These are phyloP conservation scores for Penicillium paneum DNA, from an alignment of 2,329 filamentous ascomycete genomes.

Conservation along the genomic window DNA sequence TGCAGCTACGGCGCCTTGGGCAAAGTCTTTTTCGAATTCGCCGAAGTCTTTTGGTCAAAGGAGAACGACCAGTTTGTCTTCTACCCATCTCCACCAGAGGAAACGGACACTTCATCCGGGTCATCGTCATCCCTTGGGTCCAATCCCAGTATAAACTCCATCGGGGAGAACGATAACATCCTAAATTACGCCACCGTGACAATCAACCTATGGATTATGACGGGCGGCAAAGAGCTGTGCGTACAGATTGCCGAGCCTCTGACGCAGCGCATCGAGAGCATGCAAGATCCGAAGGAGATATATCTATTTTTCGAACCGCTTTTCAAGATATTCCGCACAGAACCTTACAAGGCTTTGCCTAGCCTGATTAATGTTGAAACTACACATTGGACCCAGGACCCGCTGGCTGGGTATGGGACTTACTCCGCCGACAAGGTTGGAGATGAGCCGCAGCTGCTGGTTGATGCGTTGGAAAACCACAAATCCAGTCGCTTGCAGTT, in stretches of 20 bases:
- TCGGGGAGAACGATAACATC: slow-evolving; percentile 31
- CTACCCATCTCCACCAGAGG: slow-evolving; percentile 40
- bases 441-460: slow-evolving; percentile 39
- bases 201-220: slow-evolving; percentile 47
- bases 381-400: slow-evolving; percentile 46
- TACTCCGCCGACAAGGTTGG: slow-evolving; percentile 48
- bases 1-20: slow-evolving; percentile 45
- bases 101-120: slow-evolving; percentile 28
- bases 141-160: slow-evolving; percentile 10
- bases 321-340: slow-evolving; percentile 44
- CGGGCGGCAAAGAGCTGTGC: slow-evolving; percentile 42
- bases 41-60: slow-evolving; percentile 46
- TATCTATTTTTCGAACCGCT: slow-evolving; percentile 46
- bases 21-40: slow-evolving; percentile 46
- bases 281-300: slow-evolving; percentile 37
- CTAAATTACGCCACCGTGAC: slow-evolving; percentile 46
- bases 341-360: slow-evolving; percentile 45
- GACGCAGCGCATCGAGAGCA: slow-evolving; percentile 46
- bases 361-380: slow-evolving; percentile 41
- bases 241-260: slow-evolving; percentile 46
- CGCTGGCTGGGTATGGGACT: slow-evolving; percentile 43
- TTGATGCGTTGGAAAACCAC: slow-evolving; percentile 39
- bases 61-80: slow-evolving; percentile 48
- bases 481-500: slow-evolving; percentile 40
- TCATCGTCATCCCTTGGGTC: slow-evolving; percentile 26